Percentiles rank a stretch among this genome's conserved stretches.
These are phyloP conservation scores for Inonotus obliquus DNA, from an alignment of 1,284 basidiomycete genomes.

Conservation along the genomic window DNA sequence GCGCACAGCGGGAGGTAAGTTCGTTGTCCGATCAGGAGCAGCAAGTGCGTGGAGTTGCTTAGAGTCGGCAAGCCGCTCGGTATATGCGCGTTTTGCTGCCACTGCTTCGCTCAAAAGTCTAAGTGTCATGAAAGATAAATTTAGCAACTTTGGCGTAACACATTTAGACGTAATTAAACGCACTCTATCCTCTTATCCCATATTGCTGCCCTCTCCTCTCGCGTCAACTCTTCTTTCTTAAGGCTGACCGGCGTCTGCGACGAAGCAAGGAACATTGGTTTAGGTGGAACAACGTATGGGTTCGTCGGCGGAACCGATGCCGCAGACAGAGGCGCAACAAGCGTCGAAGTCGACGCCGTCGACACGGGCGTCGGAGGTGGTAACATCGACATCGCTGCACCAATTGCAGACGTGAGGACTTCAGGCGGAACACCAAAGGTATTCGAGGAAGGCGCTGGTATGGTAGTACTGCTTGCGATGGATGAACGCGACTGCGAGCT, in stretches of 20 bases:
- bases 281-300: background rate
- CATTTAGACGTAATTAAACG: background rate
- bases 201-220: conserved; percentile 3
- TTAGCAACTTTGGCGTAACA: background rate
- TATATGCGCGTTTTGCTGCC: background rate
- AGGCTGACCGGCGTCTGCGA: background rate
- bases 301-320: background rate
- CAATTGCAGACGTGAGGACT: background rate
- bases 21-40: background rate
- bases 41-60: conserved; percentile 1
- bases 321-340: background rate
- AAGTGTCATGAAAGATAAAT: background rate
- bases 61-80: background rate
- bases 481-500: background rate
- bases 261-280: background rate
- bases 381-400: background rate
- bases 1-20: background rate
- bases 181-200: conserved; percentile 18
- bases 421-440: background rate
- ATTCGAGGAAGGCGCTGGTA: background rate
- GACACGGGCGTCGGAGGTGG: conserved; percentile 10
- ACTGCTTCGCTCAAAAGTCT: conserved; percentile 8
- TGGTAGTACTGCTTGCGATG: background rate
- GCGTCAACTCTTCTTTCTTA: conserved; percentile 1
- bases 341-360: background rate